phyloP scores from a whole-genome alignment of 108 stramenopile genomes.

The Pseudonitzschia multistriata region DNA sequence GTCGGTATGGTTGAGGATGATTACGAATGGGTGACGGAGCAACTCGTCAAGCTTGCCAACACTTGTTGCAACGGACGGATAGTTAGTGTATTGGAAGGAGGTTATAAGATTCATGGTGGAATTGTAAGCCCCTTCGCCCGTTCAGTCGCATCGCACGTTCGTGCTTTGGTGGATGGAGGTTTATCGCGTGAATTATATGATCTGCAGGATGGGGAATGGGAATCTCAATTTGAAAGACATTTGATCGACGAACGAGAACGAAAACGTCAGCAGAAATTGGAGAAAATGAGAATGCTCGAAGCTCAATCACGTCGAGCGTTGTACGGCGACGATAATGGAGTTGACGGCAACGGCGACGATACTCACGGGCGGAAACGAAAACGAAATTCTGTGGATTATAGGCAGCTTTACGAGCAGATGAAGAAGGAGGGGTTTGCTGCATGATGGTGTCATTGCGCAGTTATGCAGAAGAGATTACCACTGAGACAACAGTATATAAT shows the following conservation, averaged over 20 bases:
- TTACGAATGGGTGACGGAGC: slow-evolving; percentile 95
- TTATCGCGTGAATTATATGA: slow-evolving; percentile 75
- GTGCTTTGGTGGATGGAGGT: slow-evolving; percentile 81
- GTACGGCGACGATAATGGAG: slow-evolving; percentile 40
- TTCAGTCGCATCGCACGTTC: slow-evolving; percentile 85
- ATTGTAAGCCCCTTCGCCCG: slow-evolving; percentile 89
- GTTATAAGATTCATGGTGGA: slow-evolving; percentile 94
- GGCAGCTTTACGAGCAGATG: slow-evolving; percentile 79
- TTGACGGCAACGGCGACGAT: slow-evolving; percentile 35
- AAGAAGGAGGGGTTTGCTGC: slow-evolving; percentile 66
- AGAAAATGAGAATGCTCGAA: slow-evolving; percentile 46
- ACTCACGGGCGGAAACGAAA: slow-evolving; percentile 65
- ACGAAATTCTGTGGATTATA: slow-evolving; percentile 84
- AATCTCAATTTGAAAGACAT: slow-evolving; percentile 80
- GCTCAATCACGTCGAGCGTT: slow-evolving; percentile 23
- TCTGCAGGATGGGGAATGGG: slow-evolving; percentile 75
- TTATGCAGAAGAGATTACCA: neutral
- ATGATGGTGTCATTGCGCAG: neutral
- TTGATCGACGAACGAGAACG: slow-evolving; percentile 83
- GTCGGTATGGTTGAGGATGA: slow-evolving; percentile 97
- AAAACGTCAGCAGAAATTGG: slow-evolving; percentile 75
- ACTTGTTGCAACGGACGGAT: slow-evolving; percentile 92
- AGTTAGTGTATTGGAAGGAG: slow-evolving; percentile 94
- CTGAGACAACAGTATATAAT: too few relatives aligned
- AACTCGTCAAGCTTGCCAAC: slow-evolving; percentile 92